Evolutionary conservation across 2,329 filamentous ascomycete species (phyloP).

Genomic region (Hymenoscyphus repandus): DNA sequence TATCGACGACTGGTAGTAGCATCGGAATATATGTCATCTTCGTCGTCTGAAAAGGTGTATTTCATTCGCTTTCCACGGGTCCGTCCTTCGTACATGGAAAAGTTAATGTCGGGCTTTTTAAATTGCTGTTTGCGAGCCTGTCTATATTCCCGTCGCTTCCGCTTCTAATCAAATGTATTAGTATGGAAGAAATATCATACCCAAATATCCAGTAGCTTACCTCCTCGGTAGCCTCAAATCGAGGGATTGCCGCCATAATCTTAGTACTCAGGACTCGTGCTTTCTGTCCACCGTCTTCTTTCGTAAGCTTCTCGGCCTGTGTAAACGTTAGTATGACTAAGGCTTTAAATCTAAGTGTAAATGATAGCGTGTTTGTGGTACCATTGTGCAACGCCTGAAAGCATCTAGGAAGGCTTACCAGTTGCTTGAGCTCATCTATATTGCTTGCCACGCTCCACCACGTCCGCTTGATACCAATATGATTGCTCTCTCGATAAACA

Average conservation of each 20-base stretch:
- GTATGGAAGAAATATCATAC: conserved; percentile 14
- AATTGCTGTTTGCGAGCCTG: conserved; percentile 71
- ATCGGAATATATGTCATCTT: conserved; percentile 62
- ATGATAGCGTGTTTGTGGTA: too few relatives aligned
- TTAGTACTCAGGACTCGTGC: conserved; percentile 72
- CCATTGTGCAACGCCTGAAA: too few relatives aligned
- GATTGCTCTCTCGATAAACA: conserved; percentile 89
- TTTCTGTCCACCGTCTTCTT: conserved; percentile 72
- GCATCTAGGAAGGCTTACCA: neutral
- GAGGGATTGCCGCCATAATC: conserved; percentile 74
- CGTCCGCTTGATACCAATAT: conserved; percentile 65
- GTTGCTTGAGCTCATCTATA: conserved; percentile 72
- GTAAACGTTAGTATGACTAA: neutral
- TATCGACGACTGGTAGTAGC: conserved; percentile 59
- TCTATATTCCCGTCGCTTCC: conserved; percentile 87
- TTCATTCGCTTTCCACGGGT: conserved; percentile 94
- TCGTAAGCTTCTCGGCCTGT: conserved; percentile 71
- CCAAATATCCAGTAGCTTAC: conserved; percentile 42
- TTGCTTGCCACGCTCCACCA: conserved; percentile 92
- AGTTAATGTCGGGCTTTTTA: conserved; percentile 78
- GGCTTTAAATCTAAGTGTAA: neutral
- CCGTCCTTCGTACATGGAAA: conserved; percentile 91
- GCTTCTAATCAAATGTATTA: conserved; percentile 58
- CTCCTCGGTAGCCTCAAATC: conserved; percentile 91
- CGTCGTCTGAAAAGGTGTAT: conserved; percentile 92